Percentiles rank a stretch among this genome's conserved stretches.
phyloP scores from a whole-genome alignment of 345 rosid genomes.

The Anastatica hierochuntica region DNA sequence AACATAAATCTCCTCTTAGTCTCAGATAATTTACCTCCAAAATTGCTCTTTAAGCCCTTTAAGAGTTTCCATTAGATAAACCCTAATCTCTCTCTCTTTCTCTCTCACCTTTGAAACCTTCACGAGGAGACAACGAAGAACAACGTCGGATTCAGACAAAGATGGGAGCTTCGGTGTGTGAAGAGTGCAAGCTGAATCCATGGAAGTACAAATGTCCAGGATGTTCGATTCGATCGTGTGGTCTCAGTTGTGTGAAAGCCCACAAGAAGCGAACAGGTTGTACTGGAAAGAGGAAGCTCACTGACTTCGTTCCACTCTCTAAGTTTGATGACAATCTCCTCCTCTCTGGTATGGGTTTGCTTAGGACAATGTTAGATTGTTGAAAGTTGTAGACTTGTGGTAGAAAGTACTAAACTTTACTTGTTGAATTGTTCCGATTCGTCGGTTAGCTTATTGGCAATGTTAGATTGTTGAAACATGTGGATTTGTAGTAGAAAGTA shows the following conservation, averaged over 20 bases:
- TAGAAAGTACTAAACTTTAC: no score
- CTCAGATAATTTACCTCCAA: background rate
- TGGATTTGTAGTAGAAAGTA: no score
- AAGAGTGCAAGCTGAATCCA: slow-evolving; percentile 47
- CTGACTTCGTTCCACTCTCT: slow-evolving; percentile 54
- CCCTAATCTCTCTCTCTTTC: background rate
- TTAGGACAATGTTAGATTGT: no score
- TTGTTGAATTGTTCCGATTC: no score
- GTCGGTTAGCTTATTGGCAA: no score
- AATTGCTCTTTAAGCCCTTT: no score
- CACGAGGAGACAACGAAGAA: background rate
- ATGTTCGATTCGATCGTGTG: slow-evolving; percentile 68
- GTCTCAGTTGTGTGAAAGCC: slow-evolving; percentile 67
- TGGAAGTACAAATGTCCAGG: slow-evolving; percentile 85
- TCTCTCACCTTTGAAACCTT: background rate
- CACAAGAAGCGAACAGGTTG: slow-evolving; percentile 79
- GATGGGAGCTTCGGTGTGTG: slow-evolving; percentile 26
- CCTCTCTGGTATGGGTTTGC: slow-evolving; percentile 49
- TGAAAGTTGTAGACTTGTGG: no score
- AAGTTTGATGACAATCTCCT: slow-evolving; percentile 55
- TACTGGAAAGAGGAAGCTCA: slow-evolving; percentile 46
- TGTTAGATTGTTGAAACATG: no score
- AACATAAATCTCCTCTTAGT: background rate
- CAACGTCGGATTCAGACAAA: background rate
- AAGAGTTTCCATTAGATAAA: no score